These are phyloP conservation scores for Herpetomonas tarakana DNA, from an alignment of 208 protist species.

Conservation along the genomic window DNA sequence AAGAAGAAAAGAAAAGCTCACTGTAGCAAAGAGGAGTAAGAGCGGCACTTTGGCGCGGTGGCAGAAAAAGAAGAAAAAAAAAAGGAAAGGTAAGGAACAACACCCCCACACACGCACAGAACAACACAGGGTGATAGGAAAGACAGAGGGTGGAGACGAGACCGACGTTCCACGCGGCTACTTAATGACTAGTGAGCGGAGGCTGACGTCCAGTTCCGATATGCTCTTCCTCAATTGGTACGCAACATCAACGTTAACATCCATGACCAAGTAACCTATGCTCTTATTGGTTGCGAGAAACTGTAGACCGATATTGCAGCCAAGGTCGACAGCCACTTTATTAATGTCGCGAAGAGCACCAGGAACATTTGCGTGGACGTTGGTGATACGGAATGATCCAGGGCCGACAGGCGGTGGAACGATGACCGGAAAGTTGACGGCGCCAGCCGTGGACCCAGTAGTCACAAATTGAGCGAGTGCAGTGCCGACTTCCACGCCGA, in stretches of 20 bases:
- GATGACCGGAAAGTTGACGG: conserved; percentile 93
- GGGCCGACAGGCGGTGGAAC: conserved; percentile 39
- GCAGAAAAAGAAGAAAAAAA: no score
- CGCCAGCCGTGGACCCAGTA: conserved; percentile 65
- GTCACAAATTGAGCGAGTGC: conserved; percentile 87
- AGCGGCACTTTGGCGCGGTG: conserved; percentile 5
- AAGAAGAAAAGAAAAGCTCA: neutral
- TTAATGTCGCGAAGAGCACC: conserved; percentile 91
- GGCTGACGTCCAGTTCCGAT: conserved; percentile 41
- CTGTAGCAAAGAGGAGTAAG: conserved; percentile 26
- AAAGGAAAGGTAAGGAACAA: no score
- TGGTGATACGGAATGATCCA: conserved; percentile 76
- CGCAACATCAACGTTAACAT: conserved; percentile 59
- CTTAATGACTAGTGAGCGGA: conserved; percentile 56
- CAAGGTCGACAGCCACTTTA: conserved; percentile 77
- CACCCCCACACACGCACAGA: no score
- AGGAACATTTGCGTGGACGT: conserved; percentile 90
- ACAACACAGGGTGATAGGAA: no score
- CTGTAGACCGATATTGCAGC: conserved; percentile 83
- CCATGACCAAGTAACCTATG: conserved; percentile 84
- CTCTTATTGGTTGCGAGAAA: conserved; percentile 59
- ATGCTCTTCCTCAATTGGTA: conserved; percentile 40
- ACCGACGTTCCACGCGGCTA: no score
- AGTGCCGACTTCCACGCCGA: conserved; percentile 88
- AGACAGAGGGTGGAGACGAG: no score